A percentile compares a stretch with the other conserved stretches of the same genome.
phyloP scores from a whole-genome alignment of 2,329 filamentous ascomycete species.

The Aspergillus japonicus region DNA sequence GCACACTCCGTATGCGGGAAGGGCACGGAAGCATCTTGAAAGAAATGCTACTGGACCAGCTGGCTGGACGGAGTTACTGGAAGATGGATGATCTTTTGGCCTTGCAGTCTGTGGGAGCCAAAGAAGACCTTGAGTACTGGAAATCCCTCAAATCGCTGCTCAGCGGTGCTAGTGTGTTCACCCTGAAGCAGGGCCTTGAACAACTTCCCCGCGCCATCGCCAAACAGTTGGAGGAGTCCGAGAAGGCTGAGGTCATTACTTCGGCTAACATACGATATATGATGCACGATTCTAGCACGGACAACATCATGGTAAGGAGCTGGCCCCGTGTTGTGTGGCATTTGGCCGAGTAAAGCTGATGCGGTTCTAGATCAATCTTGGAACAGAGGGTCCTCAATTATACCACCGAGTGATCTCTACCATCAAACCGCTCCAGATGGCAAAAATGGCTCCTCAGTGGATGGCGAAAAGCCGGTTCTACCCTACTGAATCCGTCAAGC shows the following conservation, averaged over 20 bases:
- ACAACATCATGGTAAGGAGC: slow-evolving; percentile 27
- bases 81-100: slow-evolving; percentile 31
- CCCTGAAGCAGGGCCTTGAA: slow-evolving; percentile 58
- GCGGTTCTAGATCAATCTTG: slow-evolving; percentile 18
- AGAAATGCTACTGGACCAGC: not conserved
- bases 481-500: slow-evolving; percentile 12
- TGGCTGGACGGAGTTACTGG: not conserved
- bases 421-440: not conserved
- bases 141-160: slow-evolving; percentile 18
- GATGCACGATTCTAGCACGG: slow-evolving; percentile 21
- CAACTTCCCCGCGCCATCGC: slow-evolving; percentile 58
- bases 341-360: not conserved
- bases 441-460: not conserved
- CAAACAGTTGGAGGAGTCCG: slow-evolving; percentile 49
- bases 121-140: slow-evolving; percentile 19
- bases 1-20: slow-evolving; percentile 53
- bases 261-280: slow-evolving; percentile 52
- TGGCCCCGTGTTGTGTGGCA: not conserved
- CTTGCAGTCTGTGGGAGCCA: slow-evolving; percentile 12
- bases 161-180: slow-evolving; percentile 39
- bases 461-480: not conserved
- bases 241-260: slow-evolving; percentile 61
- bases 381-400: slow-evolving; percentile 7
- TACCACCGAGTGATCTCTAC: slow-evolving; percentile 38
- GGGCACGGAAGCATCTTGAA: slow-evolving; percentile 18